These are phyloP conservation scores for Pelargonium nanum DNA, from an alignment of 345 rosid species.

Conservation along the genomic window DNA sequence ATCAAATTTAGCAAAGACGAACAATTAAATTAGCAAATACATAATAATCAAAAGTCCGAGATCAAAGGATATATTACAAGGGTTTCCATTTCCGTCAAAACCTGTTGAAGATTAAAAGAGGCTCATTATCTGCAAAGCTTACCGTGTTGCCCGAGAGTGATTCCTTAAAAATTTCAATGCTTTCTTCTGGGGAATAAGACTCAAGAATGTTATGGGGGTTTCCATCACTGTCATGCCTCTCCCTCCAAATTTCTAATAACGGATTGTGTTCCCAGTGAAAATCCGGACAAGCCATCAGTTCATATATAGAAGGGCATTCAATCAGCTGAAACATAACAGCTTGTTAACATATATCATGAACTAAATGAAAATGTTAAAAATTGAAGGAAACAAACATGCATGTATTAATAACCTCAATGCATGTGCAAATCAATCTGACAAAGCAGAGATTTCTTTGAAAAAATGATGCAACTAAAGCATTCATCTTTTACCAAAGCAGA, in stretches of 20 bases:
- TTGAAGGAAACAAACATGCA: not conserved
- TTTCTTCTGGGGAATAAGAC: constrained; percentile 48
- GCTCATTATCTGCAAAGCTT: constrained; percentile 17
- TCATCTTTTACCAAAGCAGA: not conserved
- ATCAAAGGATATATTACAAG: no score
- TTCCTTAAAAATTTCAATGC: constrained; percentile 44
- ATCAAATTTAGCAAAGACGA: no score
- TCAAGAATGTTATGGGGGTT: constrained; percentile 48
- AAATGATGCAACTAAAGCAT: not conserved
- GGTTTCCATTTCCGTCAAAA: no score
- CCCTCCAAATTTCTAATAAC: constrained; percentile 65
- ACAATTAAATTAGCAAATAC: no score
- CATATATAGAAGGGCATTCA: constrained; percentile 83
- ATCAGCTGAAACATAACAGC: constrained; percentile 48
- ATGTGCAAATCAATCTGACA: no score
- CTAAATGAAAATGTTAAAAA: not conserved
- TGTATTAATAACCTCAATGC: no score
- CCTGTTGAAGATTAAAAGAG: no score
- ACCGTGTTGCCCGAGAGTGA: constrained; percentile 70
- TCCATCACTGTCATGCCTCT: constrained; percentile 37
- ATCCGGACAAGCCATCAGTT: constrained; percentile 66
- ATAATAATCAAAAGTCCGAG: no score
- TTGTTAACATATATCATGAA: not conserved
- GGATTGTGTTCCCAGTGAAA: constrained; percentile 60
- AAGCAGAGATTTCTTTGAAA: not conserved